Conservation (phyloP, 352 stramenopile genomes). For the Peronospora belbahrii region DNA sequence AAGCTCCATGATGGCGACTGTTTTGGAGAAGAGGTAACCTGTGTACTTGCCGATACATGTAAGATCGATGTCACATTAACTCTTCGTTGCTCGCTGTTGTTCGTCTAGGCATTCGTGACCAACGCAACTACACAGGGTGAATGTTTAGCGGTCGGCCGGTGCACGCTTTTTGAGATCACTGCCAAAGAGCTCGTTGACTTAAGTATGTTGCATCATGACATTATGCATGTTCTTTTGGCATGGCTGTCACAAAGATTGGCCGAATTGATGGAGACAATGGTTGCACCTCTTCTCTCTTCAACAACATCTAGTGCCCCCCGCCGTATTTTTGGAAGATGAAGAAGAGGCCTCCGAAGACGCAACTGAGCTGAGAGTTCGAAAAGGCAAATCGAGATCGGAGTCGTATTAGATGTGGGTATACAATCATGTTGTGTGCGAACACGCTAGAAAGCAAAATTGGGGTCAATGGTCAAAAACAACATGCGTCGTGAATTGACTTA, state of each 20-base stretch:
- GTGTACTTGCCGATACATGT: background rate
- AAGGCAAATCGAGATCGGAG: conserved; percentile 43
- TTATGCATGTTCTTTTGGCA: conserved; percentile 77
- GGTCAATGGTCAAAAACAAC: background rate
- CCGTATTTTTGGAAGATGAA: conserved; percentile 31
- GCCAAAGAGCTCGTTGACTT: conserved; percentile 72
- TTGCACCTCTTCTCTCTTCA: conserved; percentile 50
- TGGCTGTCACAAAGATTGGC: conserved; percentile 72
- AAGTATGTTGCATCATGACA: conserved; percentile 70
- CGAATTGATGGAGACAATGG: conserved; percentile 56
- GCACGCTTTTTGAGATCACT: conserved; percentile 66
- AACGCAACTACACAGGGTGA: conserved; percentile 36
- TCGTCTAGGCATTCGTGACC: conserved; percentile 59
- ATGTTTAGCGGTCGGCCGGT: conserved; percentile 41
- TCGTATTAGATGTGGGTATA: conserved; percentile 30
- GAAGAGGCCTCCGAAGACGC: conserved; percentile 28
- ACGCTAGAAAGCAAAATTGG: conserved; percentile 1
- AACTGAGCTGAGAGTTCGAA: conserved; percentile 21
- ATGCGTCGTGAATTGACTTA: background rate
- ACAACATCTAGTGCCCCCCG: conserved; percentile 4
- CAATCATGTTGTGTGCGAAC: background rate
- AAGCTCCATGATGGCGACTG: conserved; percentile 66
- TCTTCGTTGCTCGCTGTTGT: conserved; percentile 2
- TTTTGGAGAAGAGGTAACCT: conserved; percentile 74
- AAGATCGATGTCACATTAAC: conserved; percentile 2